Conservation (phyloP, 2,329 filamentous ascomycete genomes). For the Triangularia setosa region DNA sequence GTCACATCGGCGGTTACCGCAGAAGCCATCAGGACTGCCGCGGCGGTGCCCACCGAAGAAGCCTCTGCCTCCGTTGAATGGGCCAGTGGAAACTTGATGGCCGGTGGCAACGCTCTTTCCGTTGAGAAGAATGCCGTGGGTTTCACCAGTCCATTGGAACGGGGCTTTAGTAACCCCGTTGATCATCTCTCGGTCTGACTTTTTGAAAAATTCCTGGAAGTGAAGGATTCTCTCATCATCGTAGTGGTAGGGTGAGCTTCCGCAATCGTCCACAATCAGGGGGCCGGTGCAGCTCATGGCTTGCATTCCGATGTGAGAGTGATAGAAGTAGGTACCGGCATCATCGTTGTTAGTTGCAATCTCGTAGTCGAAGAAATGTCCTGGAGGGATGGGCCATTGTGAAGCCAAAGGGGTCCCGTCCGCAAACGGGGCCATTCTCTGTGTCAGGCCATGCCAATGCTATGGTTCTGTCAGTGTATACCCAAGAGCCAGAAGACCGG, state of each 20-base stretch:
- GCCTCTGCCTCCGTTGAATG: constrained; percentile 13
- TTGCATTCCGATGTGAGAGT: constrained; percentile 63
- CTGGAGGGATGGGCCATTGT: constrained; percentile 62
- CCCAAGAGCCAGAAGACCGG: neutral
- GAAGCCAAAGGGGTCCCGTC: constrained; percentile 58
- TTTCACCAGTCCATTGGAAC: constrained; percentile 58
- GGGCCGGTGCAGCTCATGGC: constrained; percentile 54
- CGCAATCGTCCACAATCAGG: constrained; percentile 53
- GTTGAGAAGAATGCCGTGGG: constrained; percentile 54
- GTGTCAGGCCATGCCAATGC: constrained; percentile 66
- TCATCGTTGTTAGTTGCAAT: constrained; percentile 48
- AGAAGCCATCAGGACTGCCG: neutral
- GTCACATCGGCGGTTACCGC: neutral
- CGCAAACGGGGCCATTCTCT: constrained; percentile 57
- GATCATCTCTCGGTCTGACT: constrained; percentile 50
- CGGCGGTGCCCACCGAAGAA: constrained; percentile 16
- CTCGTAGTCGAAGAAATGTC: constrained; percentile 65
- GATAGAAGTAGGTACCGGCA: constrained; percentile 64
- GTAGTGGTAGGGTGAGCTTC: constrained; percentile 51
- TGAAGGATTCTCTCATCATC: constrained; percentile 57
- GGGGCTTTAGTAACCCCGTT: constrained; percentile 44
- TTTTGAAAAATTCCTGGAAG: constrained; percentile 55
- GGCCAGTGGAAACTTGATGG: constrained; percentile 15
- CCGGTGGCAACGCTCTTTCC: constrained; percentile 46
- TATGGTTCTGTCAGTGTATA: constrained; percentile 28